phyloP scores from a whole-genome alignment of 805 yeast species.

The Metschnikowia picachoensis region DNA sequence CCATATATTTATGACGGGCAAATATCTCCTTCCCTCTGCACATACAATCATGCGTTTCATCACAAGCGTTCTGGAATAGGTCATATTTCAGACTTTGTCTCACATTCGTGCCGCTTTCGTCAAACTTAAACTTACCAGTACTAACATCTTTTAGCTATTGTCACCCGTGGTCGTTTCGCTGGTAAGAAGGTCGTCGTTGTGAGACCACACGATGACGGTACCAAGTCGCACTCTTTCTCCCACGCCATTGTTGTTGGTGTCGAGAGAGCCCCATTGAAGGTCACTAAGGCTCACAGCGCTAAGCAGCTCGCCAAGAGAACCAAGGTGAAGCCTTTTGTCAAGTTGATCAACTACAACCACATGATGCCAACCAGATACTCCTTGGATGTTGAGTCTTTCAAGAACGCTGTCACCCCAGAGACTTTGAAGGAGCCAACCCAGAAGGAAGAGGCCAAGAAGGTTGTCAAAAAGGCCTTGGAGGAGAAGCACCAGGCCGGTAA shows the following conservation, averaged over 20 bases:
- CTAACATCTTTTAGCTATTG: slow-evolving; percentile 65
- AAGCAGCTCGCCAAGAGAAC: slow-evolving; percentile 97
- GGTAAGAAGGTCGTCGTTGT: slow-evolving; percentile 99
- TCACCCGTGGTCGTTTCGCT: slow-evolving; percentile 99
- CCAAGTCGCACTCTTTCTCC: slow-evolving; percentile 98
- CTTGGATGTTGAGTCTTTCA: slow-evolving; percentile 93
- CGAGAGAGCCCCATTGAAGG: slow-evolving; percentile 97
- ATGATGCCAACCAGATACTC: slow-evolving; percentile 99
- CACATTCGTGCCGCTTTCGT: too few species aligned
- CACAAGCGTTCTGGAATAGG: too few species aligned
- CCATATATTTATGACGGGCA: too few species aligned
- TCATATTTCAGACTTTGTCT: too few species aligned
- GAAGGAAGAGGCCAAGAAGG: slow-evolving; percentile 98
- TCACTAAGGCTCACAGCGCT: slow-evolving; percentile 89
- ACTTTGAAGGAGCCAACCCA: slow-evolving; percentile 96
- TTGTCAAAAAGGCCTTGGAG: slow-evolving; percentile 97
- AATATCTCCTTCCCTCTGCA: too few species aligned
- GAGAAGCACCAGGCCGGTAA: slow-evolving; percentile 99
- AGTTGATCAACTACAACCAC: slow-evolving; percentile 99
- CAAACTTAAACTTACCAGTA: not conserved
- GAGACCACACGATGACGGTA: slow-evolving; percentile 97
- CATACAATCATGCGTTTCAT: too few species aligned
- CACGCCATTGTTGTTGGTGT: slow-evolving; percentile 99
- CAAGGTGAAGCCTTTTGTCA: slow-evolving; percentile 98
- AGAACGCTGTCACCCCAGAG: slow-evolving; percentile 86